A percentile compares a stretch with the other conserved stretches of the same genome.
Evolutionary conservation across 768 basidiomycete species (phyloP).

Genomic region (Coprinellus aureogranulatus): DNA sequence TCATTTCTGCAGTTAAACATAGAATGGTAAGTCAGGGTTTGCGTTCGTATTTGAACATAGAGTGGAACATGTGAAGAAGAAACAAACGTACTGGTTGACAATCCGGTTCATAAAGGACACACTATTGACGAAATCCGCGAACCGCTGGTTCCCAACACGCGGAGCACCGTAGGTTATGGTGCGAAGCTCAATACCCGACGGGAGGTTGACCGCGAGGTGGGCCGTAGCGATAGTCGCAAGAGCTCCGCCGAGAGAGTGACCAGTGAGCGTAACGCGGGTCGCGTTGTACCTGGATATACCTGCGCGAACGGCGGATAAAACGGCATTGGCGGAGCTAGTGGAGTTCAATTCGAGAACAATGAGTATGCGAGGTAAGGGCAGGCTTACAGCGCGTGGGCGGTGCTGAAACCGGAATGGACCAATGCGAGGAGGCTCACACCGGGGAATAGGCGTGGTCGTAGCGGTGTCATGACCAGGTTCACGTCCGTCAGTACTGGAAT

Average conservation of each 20-base stretch:
- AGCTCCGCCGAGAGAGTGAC: conserved; percentile 33
- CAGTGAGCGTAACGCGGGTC: conserved; percentile 39
- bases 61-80: neutral
- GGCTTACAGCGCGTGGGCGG: conserved; percentile 39
- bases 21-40: neutral
- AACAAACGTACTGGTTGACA: conserved; percentile 31
- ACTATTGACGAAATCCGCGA: conserved; percentile 48
- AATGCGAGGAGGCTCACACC: conserved; percentile 42
- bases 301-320: conserved; percentile 21
- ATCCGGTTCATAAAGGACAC: conserved; percentile 40
- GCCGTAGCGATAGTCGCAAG: conserved; percentile 51
- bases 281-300: conserved; percentile 9
- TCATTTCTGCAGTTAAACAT: conserved; percentile 29
- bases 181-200: conserved; percentile 33
- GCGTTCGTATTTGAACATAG: neutral
- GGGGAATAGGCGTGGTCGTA: conserved; percentile 53
- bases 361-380: neutral
- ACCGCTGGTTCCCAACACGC: conserved; percentile 48
- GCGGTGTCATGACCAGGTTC: conserved; percentile 35
- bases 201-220: conserved; percentile 48
- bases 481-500: conserved; percentile 51
- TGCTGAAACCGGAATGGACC: conserved; percentile 55
- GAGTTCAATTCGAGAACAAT: neutral
- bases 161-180: conserved; percentile 50
- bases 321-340: conserved; percentile 35